A percentile compares a stretch with the other conserved stretches of the same genome.
These are phyloP conservation scores for Fusarium sp. DNA, from an alignment of 2,329 filamentous ascomycete species.

Conservation along the genomic window DNA sequence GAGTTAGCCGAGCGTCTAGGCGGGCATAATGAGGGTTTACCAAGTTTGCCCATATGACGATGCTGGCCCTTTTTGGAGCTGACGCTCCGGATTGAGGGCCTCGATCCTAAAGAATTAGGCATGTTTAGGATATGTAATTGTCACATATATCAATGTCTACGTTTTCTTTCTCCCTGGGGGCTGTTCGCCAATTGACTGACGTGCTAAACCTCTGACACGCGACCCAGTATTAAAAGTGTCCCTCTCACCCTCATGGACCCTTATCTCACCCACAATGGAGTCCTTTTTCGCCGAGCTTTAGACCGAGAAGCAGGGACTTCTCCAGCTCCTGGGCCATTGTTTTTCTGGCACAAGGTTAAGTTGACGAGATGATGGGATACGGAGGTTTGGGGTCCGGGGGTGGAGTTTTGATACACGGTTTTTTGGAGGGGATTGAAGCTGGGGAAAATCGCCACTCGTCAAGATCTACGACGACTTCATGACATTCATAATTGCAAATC, in stretches of 20 bases:
- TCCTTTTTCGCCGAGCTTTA: constrained; percentile 13
- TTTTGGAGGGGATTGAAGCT: not conserved
- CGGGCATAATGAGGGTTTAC: constrained; percentile 25
- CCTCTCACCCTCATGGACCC: not conserved
- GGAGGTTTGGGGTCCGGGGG: constrained; percentile 20
- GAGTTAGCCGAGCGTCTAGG: constrained; percentile 15
- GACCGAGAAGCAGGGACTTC: constrained; percentile 6
- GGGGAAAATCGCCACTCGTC: constrained; percentile 11
- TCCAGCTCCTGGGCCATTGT: not conserved
- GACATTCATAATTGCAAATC: not conserved
- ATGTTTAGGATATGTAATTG: not conserved
- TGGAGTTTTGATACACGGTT: not conserved
- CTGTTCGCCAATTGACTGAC: not conserved
- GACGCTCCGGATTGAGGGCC: not conserved
- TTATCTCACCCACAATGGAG: not conserved
- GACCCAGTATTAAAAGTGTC: constrained; percentile 13
- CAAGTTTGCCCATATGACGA: not conserved
- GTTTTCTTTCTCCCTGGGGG: not conserved
- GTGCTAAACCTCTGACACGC: not conserved
- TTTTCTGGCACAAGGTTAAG: not conserved
- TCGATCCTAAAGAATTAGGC: not conserved
- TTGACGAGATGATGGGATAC: constrained; percentile 5
- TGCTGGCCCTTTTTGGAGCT: not conserved
- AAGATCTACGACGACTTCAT: not conserved
- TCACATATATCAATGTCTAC: not conserved